phyloP scores from a whole-genome alignment of 1,139 yeast species.

The Yamadazyma trypodendri region DNA sequence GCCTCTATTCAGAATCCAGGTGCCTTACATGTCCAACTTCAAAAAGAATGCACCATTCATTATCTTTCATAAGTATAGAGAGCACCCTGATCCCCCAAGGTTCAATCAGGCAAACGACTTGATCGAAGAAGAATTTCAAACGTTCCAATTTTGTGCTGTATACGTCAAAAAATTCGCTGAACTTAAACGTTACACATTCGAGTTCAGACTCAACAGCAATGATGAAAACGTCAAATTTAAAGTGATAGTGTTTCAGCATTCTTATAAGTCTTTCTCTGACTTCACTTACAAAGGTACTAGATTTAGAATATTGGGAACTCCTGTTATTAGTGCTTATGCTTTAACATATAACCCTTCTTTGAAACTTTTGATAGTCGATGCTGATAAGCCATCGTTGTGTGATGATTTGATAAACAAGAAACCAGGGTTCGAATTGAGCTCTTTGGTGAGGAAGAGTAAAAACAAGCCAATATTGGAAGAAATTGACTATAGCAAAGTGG shows the following conservation, averaged over 20 bases:
- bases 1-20: constrained; percentile 36
- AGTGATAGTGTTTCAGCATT: constrained; percentile 35
- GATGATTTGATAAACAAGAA: constrained; percentile 34
- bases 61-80: constrained; percentile 31
- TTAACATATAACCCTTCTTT: constrained; percentile 34
- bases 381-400: constrained; percentile 34
- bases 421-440: constrained; percentile 27
- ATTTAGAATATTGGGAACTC: constrained; percentile 40
- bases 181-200: constrained; percentile 31
- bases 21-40: constrained; percentile 38
- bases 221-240: constrained; percentile 19
- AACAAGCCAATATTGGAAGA: constrained; percentile 5
- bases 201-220: constrained; percentile 20
- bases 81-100: constrained; percentile 30
- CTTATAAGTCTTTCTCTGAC: constrained; percentile 41
- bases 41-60: constrained; percentile 39
- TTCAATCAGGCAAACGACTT: constrained; percentile 11
- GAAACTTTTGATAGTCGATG: constrained; percentile 35
- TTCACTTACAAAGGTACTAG: constrained; percentile 37
- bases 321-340: constrained; percentile 30
- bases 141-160: constrained; percentile 35
- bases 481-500: constrained; percentile 9
- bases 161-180: constrained; percentile 27
- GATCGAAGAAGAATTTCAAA: constrained; percentile 25
- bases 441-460: constrained; percentile 20